phyloP scores from a whole-genome alignment of 75 land plant species.

The Sequoia sempervirens region DNA sequence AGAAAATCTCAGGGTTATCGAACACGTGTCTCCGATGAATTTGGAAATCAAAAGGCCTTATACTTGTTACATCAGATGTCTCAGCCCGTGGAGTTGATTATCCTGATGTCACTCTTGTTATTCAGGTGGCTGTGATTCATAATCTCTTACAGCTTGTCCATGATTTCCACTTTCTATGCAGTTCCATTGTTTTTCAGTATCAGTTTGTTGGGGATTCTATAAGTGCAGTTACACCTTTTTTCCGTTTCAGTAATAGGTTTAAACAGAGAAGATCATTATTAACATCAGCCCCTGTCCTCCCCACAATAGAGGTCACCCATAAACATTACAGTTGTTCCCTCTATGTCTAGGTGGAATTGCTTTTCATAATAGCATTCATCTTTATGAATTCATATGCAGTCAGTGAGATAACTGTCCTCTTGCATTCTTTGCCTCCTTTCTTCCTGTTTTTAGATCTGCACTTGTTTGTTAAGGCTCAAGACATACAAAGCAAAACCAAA shows the following conservation, averaged over 20 bases:
- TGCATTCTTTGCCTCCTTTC: background rate
- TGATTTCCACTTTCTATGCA: background rate
- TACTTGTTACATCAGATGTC: constrained; percentile 97
- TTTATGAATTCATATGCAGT: background rate
- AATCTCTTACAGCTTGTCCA: background rate
- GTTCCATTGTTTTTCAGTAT: background rate
- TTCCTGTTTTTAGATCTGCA: background rate
- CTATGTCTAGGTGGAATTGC: background rate
- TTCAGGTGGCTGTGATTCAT: constrained; percentile 62
- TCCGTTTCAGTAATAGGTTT: background rate
- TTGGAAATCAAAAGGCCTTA: constrained; percentile 87
- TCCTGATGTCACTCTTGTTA: constrained; percentile 96
- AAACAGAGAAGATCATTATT: background rate
- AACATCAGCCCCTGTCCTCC: background rate
- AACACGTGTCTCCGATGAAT: constrained; percentile 89
- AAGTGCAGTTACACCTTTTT: background rate
- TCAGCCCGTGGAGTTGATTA: constrained; percentile 99
- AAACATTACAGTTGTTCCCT: background rate
- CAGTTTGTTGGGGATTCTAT: background rate
- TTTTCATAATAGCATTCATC: background rate
- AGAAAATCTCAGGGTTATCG: constrained; percentile 85
- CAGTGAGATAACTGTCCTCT: background rate
- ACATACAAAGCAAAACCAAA: background rate
- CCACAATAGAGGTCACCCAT: background rate
- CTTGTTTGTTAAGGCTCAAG: background rate